Evolutionary conservation across 306 rosid genomes (phyloP).

Genomic region (Amphicarpaea edgeworthii): DNA sequence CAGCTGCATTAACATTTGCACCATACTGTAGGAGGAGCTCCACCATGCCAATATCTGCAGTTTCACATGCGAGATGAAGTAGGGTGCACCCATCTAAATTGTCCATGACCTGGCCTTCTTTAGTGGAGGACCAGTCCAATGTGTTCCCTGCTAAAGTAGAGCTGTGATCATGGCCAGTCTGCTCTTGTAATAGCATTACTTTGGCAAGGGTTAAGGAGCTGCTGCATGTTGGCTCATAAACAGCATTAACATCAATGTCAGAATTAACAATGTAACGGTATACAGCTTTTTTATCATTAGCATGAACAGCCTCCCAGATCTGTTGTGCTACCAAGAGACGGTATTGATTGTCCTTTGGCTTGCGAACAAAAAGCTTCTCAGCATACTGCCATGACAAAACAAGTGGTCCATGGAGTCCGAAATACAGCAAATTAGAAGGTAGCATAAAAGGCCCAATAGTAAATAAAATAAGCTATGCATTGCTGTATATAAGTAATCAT

Average conservation of each 20-base stretch:
- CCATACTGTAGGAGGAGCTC: conserved; percentile 98
- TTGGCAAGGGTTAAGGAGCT: conserved; percentile 88
- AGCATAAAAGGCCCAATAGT: conserved; percentile 9
- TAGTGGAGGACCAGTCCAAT: conserved; percentile 75
- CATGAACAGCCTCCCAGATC: conserved; percentile 89
- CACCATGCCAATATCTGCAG: conserved; percentile 93
- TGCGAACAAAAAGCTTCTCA: conserved; percentile 88
- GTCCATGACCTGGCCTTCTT: conserved; percentile 68
- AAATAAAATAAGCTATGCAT: background rate
- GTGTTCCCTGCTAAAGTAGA: conserved; percentile 64
- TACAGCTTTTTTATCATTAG: conserved; percentile 94
- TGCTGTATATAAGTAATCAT: conserved; percentile 1
- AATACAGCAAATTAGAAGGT: conserved; percentile 26
- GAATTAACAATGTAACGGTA: conserved; percentile 90
- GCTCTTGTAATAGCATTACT: conserved; percentile 92
- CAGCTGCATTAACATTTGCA: conserved; percentile 78
- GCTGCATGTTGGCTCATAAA: conserved; percentile 69
- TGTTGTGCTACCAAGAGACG: conserved; percentile 77
- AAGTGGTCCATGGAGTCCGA: conserved; percentile 32
- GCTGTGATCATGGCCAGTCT: conserved; percentile 64
- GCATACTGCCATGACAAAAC: conserved; percentile 77
- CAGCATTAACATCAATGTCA: conserved; percentile 79
- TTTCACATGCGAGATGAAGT: conserved; percentile 96
- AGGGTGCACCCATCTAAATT: conserved; percentile 85
- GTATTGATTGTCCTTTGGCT: conserved; percentile 80